Base-by-base conservation (phyloP, 1,284 basidiomycete species). In the Malassezia nana region DNA sequence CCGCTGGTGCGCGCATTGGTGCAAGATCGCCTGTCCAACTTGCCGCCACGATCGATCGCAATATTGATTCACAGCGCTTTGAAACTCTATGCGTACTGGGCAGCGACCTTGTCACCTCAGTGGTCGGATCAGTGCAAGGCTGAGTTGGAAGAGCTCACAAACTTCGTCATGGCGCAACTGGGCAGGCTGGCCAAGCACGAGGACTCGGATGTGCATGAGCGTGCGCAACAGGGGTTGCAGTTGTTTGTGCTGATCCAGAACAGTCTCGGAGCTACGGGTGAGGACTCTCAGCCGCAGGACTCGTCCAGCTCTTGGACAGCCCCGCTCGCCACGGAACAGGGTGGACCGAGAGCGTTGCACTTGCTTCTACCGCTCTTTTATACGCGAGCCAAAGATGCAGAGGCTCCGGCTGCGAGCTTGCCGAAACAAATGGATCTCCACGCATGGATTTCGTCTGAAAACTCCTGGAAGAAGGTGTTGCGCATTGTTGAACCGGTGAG, bases 191-290 rank as follows among this genome's bases (percentile, higher is more conserved):
- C 74, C 77, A 3, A 82, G 78, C 65, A 60, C 18, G 75, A 80
- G 3, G 81, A 91, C 63, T 83, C 89, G 31, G 91, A 95, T 69
- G 84, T 96, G 12, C 87, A 90, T 75, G 89, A 96, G 75, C 79
- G 92, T 65, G 86, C 89, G 4, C 82, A 85, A 12, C 89, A 92
- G 65, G 79, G 84, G 30, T 72, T 83, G 2, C 84, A 89, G 66
- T 76, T 95, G 2, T 84, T 92, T 64, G 79, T 78, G 1, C 86
- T 95, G 63, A 81, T 94, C 49, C 79, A 83, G 46, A 83, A 84
- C 10, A n/a, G 77, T 59, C 13, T 32, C 43, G 9, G 18, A 38
- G 31, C 26, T 22, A 28, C 30, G 15, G 7, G 22, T 20, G 43
- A 40, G 4, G 32, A 50, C 13, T 24, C 25, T 6, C 28, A 41